Evolutionary conservation across 768 basidiomycete species (phyloP), one percentile per base, ranked within the genome.

Genomic region (Candolleomyces eurysporus): DNA sequence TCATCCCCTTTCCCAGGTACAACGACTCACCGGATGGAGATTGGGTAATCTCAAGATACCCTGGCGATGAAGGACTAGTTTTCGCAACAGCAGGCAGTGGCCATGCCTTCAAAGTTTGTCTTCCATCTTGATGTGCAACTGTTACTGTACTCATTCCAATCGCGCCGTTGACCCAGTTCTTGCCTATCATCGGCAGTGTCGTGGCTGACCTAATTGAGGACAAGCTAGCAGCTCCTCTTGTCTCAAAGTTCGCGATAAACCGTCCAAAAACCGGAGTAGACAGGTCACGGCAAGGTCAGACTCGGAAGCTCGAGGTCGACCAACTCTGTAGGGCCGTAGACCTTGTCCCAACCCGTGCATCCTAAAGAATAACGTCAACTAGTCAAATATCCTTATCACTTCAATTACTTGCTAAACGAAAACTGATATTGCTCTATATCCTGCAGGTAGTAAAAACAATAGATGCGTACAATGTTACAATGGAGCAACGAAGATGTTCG

Each of bases 11-110:
- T 40, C 45, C 45, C 55, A 95, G 93, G 93, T 98, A 98, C 71
- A 89, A 89, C 22, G 96, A 97, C 67, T 86, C 94, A 5, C 82
- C 87, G 1, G 90, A 95, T 67, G 88, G 86, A 3, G 84, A 98
- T 72, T 98, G 94, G 92, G 77, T 97, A 48, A 92, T 98, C 64
- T 92, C 94, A 26, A 84, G 75, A 62, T 84, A 90, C 65, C 80
- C 82, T 26, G 71, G 72, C 14, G 81, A 88, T 64, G 73, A 77
- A 26, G 82, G 82, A 6, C 69, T 98, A 11, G 72, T 95, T 57
- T 72, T 98, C 31, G 96, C 94, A 1, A 96, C 96, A 0, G 92
- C 85, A 17, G 96, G 90, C 7, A 92, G 88, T 64, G 95, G 95
- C 0, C 92, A 96, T 72, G 92, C 86, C 0, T 95, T 85, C 80